Evolutionary conservation across 371 early-diverging fungal genomes (phyloP).

Genomic region (Dinochytrium kinnereticum): DNA sequence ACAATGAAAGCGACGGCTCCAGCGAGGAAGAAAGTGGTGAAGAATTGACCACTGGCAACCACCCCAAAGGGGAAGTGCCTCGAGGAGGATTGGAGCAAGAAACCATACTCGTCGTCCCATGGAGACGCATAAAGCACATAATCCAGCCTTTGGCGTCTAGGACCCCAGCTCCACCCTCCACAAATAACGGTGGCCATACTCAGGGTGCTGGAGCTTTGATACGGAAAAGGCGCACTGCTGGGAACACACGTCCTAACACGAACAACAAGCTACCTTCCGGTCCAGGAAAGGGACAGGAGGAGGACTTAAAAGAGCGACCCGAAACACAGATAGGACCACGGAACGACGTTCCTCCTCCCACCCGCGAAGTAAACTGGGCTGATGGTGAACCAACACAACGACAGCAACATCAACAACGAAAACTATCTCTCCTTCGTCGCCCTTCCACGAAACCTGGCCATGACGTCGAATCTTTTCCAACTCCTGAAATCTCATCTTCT

Average conservation of each 20-base stretch:
- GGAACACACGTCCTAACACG: neutral
- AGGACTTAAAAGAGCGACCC: neutral
- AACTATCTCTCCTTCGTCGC: no score
- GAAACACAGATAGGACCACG: neutral
- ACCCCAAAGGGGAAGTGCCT: neutral
- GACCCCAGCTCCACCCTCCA: neutral
- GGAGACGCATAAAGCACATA: conserved; percentile 15
- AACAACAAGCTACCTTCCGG: neutral
- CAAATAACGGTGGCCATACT: no score
- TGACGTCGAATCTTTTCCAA: no score
- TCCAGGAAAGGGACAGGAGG: neutral
- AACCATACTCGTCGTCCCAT: conserved; percentile 22
- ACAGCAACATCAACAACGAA: no score
- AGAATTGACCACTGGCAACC: no score
- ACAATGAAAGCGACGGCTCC: neutral
- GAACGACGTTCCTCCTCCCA: neutral
- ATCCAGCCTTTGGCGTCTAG: conserved; percentile 10
- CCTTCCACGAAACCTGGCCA: no score
- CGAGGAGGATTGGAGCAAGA: conserved; percentile 31
- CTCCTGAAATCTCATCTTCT: neutral
- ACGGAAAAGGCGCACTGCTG: neutral
- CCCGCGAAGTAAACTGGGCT: conserved; percentile 7
- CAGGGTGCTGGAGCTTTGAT: neutral
- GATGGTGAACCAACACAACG: neutral
- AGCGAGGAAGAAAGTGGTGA: no score